phyloP scores from a whole-genome alignment of 805 yeast species.

The Zygosaccharomyces kombuchaensis region DNA sequence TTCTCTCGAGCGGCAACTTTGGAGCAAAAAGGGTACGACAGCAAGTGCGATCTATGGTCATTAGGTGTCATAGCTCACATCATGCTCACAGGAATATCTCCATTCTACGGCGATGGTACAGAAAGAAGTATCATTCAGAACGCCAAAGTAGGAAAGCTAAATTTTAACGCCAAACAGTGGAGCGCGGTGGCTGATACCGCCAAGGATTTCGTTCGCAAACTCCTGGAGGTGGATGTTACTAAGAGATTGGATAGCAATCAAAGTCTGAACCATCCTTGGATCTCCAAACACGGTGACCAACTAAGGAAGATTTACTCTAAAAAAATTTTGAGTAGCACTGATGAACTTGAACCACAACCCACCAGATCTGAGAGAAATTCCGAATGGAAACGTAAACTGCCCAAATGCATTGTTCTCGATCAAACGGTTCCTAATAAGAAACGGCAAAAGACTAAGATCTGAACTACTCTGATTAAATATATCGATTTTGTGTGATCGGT shows the following conservation, averaged over 20 bases:
- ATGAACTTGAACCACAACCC: neutral
- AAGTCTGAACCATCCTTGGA: constrained; percentile 48
- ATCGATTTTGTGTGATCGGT: neutral
- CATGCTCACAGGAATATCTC: constrained; percentile 59
- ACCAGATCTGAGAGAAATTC: neutral
- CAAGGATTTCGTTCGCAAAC: constrained; percentile 41
- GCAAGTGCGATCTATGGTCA: constrained; percentile 67
- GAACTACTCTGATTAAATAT: neutral
- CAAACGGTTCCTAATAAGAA: constrained; percentile 13
- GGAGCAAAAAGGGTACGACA: constrained; percentile 43
- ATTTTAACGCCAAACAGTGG: constrained; percentile 43
- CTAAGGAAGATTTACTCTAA: constrained; percentile 37
- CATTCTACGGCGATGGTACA: constrained; percentile 50
- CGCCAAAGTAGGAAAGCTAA: constrained; percentile 40
- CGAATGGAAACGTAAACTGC: constrained; percentile 28
- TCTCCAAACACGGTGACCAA: constrained; percentile 37
- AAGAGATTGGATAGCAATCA: constrained; percentile 38
- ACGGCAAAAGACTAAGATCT: constrained; percentile 8
- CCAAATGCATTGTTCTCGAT: constrained; percentile 21
- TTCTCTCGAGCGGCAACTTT: constrained; percentile 27
- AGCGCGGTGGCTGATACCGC: constrained; percentile 38
- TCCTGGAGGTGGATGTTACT: constrained; percentile 39
- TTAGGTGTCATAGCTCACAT: constrained; percentile 58
- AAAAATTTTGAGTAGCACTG: constrained; percentile 22
- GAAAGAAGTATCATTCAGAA: constrained; percentile 40